Percentiles rank a stretch among this genome's conserved stretches.
Evolutionary conservation across 805 yeast genomes (phyloP).

Genomic region (Maudiozyma serrabonitensis): DNA sequence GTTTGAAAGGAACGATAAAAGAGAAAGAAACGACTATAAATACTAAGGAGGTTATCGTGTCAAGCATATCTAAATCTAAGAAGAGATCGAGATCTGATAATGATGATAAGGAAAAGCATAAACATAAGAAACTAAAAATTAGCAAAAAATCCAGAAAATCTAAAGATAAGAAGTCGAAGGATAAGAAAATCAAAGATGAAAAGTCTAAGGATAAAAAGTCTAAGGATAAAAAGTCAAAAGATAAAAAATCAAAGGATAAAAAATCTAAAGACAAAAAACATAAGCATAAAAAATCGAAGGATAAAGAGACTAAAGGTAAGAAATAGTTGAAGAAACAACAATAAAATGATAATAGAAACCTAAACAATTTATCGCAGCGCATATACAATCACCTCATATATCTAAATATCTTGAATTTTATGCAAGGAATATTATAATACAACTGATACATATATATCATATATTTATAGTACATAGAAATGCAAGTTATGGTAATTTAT

Average conservation of each 20-base stretch:
- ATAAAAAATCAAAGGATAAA: conserved; percentile 13
- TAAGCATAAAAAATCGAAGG: conserved; percentile 16
- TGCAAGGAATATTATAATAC: not conserved
- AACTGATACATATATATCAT: not conserved
- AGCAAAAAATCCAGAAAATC: conserved; percentile 26
- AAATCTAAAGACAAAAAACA: conserved; percentile 25
- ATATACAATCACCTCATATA: too few species aligned
- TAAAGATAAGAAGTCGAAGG: conserved; percentile 7
- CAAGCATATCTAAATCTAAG: conserved; percentile 1
- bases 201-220: conserved; percentile 15
- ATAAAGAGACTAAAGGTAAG: not conserved
- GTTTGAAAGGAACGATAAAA: conserved; percentile 67
- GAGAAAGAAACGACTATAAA: conserved; percentile 9
- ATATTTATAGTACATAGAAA: not conserved
- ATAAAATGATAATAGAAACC: too few species aligned
- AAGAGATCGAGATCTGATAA: conserved; percentile 10
- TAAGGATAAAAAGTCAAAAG: conserved; percentile 14
- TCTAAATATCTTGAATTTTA: too few species aligned
- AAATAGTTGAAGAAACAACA: not conserved
- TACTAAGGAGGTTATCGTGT: conserved; percentile 5
- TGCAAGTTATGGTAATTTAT: not conserved
- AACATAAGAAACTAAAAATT: conserved; percentile 16
- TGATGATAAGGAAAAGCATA: conserved; percentile 8
- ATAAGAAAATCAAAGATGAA: conserved; percentile 14
- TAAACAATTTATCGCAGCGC: too few species aligned